A percentile compares a stretch with the other conserved stretches of the same genome.
phyloP scores from a whole-genome alignment of 345 rosid genomes.

The Excoecaria cochinchinensis region DNA sequence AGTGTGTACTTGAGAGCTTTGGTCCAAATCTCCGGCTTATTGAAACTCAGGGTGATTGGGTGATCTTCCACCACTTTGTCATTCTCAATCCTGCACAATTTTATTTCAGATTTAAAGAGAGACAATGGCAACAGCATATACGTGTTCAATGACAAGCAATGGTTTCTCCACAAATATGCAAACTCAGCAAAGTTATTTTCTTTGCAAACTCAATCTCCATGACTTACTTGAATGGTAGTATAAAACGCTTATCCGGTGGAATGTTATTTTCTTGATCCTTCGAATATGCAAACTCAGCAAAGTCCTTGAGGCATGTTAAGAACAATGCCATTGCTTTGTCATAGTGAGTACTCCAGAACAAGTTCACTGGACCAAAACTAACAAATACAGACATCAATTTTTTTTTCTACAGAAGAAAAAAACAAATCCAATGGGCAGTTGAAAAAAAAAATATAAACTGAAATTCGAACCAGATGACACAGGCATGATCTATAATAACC shows the following conservation, averaged over 20 bases:
- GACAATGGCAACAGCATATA: too few relatives aligned
- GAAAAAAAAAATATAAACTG: too few relatives aligned
- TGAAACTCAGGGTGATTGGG: constrained; percentile 91
- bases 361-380: constrained; percentile 95
- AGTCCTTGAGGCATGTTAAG: constrained; percentile 90
- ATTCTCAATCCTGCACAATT: constrained; percentile 70
- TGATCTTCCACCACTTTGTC: constrained; percentile 85
- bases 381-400: constrained; percentile 7
- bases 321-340: constrained; percentile 46
- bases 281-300: constrained; percentile 79
- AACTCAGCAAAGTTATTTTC: too few relatives aligned
- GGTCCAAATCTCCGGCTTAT: constrained; percentile 92
- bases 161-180: too few relatives aligned
- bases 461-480: too few relatives aligned
- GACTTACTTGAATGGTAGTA: constrained; percentile 81
- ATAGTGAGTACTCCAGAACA: constrained; percentile 95
- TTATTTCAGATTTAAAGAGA: not conserved
- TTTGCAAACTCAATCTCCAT: not conserved
- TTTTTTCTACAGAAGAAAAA: too few relatives aligned
- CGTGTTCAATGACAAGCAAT: too few relatives aligned
- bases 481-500: too few relatives aligned
- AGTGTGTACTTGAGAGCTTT: constrained; percentile 94
- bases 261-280: constrained; percentile 91
- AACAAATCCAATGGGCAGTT: too few relatives aligned
- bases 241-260: constrained; percentile 80